Evolutionary conservation across 192 early-diverging fungal genomes (phyloP).

Genomic region (Backusella sp.): DNA sequence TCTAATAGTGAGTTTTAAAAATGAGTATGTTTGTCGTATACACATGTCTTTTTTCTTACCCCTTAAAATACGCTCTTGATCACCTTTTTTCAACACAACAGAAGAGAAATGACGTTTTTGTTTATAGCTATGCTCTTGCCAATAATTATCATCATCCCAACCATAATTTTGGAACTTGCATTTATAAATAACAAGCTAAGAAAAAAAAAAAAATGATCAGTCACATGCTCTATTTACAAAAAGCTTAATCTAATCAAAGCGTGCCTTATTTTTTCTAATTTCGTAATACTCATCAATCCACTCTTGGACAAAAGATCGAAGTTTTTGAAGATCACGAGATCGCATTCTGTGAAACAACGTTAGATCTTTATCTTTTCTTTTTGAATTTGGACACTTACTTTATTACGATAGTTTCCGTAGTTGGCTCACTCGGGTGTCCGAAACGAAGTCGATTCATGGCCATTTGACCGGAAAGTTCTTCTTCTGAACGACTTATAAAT

Average conservation of each 20-base stretch:
- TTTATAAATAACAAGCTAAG: conserved; percentile 13
- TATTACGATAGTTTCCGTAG: conserved; percentile 8
- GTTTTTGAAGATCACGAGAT: neutral
- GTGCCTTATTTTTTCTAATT: conserved; percentile 26
- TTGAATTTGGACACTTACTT: neutral
- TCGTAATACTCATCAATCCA: conserved; percentile 25
- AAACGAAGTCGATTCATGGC: neutral
- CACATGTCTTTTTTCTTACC: conserved; percentile 22
- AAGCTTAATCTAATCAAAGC: neutral
- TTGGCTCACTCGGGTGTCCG: neutral
- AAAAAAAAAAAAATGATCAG: conserved; percentile 6
- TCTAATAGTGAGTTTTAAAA: conserved; percentile 22
- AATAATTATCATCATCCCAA: conserved; percentile 5
- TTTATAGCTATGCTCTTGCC: conserved; percentile 17
- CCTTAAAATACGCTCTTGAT: conserved; percentile 41
- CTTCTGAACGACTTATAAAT: neutral
- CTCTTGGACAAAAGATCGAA: conserved; percentile 21
- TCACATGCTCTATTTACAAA: neutral
- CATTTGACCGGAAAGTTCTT: neutral
- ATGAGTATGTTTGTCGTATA: neutral
- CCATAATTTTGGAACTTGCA: neutral
- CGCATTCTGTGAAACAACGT: conserved; percentile 10
- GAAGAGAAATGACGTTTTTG: conserved; percentile 41
- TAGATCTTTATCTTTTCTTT: neutral
- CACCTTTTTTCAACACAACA: conserved; percentile 46